phyloP scores from a whole-genome alignment of 202 grass and related monocot genomes.

The Setaria italica region DNA sequence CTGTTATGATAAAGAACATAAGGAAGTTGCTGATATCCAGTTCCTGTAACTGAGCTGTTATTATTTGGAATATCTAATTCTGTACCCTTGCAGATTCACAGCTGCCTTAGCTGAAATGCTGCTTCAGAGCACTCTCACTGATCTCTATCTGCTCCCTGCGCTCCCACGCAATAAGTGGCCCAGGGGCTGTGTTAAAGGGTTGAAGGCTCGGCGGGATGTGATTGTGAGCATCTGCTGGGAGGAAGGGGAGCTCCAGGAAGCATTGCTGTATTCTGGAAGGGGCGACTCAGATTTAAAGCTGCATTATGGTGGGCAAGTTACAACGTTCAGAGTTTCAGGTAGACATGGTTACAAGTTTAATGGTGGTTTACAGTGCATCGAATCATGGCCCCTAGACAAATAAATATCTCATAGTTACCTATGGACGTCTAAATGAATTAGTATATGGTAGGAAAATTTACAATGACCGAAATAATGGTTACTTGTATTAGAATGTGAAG shows the following conservation, averaged over 20 bases:
- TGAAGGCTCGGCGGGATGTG: slow-evolving; percentile 60
- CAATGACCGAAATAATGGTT: no score
- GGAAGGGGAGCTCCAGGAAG: slow-evolving; percentile 67
- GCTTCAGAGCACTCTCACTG: slow-evolving; percentile 65
- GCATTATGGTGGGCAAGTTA: slow-evolving; percentile 48
- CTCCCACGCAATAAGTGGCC: slow-evolving; percentile 72
- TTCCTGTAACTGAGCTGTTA: no score
- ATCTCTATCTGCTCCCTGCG: slow-evolving; percentile 72
- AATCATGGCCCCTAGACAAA: slow-evolving; percentile 38
- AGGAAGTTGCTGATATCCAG: no score
- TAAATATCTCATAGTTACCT: background rate
- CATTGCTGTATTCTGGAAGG: slow-evolving; percentile 53
- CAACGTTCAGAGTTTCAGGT: slow-evolving; percentile 22
- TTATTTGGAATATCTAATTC: no score
- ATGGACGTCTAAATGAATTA: no score
- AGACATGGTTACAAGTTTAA: slow-evolving; percentile 67
- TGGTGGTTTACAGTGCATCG: slow-evolving; percentile 56
- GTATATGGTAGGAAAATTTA: no score
- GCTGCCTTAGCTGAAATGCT: slow-evolving; percentile 77
- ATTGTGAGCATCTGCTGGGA: slow-evolving; percentile 73
- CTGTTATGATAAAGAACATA: no score
- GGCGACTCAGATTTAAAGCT: slow-evolving; percentile 34
- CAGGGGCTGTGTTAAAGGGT: slow-evolving; percentile 61
- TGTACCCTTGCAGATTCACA: slow-evolving; percentile 53
- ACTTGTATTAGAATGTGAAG: no score